Evolutionary conservation across 2,329 filamentous ascomycete genomes (phyloP).

Genomic region (Neodidymelliopsis sp.): DNA sequence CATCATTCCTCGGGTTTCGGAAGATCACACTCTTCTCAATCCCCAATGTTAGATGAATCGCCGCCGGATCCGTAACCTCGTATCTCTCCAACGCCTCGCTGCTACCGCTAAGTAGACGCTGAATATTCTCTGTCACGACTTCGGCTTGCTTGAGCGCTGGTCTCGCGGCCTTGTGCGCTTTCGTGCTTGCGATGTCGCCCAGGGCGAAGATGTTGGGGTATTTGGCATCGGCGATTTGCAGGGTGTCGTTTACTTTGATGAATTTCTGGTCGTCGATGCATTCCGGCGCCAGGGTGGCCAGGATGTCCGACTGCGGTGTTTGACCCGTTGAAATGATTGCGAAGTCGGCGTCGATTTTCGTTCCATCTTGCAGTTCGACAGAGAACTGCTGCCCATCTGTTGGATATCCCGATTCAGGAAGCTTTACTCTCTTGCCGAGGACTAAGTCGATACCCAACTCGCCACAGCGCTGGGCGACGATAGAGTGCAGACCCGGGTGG

Average conservation of each 20-base stretch:
- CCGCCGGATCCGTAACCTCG: slow-evolving; percentile 10
- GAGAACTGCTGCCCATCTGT: slow-evolving; percentile 5
- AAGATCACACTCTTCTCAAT: slow-evolving; percentile 19
- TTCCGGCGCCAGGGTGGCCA: slow-evolving; percentile 54
- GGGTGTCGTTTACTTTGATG: slow-evolving; percentile 62
- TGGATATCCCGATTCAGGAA: not conserved
- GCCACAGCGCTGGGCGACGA: slow-evolving; percentile 57
- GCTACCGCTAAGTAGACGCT: not conserved
- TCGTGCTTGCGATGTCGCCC: slow-evolving; percentile 65
- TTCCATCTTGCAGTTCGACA: slow-evolving; percentile 5
- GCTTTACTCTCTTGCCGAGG: not conserved
- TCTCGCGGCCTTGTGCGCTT: slow-evolving; percentile 11
- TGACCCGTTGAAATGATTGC: slow-evolving; percentile 68
- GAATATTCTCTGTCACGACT: slow-evolving; percentile 11
- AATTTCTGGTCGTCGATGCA: slow-evolving; percentile 56
- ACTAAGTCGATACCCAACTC: slow-evolving; percentile 61
- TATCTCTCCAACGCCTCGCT: slow-evolving; percentile 4
- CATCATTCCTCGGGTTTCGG: slow-evolving; percentile 6
- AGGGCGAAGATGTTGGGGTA: slow-evolving; percentile 66
- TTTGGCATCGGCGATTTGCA: slow-evolving; percentile 62
- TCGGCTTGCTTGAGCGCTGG: slow-evolving; percentile 10
- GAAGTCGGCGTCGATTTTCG: slow-evolving; percentile 3
- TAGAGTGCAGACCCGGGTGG: slow-evolving; percentile 38
- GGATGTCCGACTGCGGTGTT: slow-evolving; percentile 61
- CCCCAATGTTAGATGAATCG: slow-evolving; percentile 19